Conservation (phyloP, 345 rosid genomes). For the Fremontodendron californicum region DNA sequence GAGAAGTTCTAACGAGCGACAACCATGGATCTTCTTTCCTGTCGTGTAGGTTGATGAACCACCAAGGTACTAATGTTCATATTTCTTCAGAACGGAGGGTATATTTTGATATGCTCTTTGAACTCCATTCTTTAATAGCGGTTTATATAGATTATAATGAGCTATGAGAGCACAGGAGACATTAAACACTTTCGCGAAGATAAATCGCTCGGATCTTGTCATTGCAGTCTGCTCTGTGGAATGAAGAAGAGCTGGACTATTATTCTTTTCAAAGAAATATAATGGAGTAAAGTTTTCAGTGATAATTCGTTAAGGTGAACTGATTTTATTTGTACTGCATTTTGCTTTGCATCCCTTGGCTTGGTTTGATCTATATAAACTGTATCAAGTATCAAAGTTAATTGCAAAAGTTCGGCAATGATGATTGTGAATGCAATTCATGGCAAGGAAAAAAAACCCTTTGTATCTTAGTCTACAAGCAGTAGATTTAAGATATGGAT, state of each 20-base stretch:
- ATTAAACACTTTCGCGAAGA: background rate
- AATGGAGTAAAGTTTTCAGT: background rate
- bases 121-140: background rate
- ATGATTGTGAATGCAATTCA: too few relatives aligned
- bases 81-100: background rate
- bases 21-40: background rate
- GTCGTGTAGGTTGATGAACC: background rate
- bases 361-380: background rate
- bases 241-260: background rate
- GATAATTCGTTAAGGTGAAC: background rate
- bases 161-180: background rate
- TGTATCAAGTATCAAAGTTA: too few relatives aligned
- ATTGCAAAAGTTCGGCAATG: too few relatives aligned
- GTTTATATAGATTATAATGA: background rate
- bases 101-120: constrained; percentile 4
- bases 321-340: background rate
- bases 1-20: constrained; percentile 23
- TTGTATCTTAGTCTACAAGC: too few relatives aligned
- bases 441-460: too few relatives aligned
- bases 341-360: background rate
- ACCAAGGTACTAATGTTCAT: background rate
- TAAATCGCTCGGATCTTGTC: background rate
- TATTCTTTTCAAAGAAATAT: background rate
- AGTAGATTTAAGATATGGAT: too few relatives aligned
- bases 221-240: constrained; percentile 1